Base-by-base conservation (phyloP, 805 yeast species). In the Suhomyces tanzawaensis region DNA sequence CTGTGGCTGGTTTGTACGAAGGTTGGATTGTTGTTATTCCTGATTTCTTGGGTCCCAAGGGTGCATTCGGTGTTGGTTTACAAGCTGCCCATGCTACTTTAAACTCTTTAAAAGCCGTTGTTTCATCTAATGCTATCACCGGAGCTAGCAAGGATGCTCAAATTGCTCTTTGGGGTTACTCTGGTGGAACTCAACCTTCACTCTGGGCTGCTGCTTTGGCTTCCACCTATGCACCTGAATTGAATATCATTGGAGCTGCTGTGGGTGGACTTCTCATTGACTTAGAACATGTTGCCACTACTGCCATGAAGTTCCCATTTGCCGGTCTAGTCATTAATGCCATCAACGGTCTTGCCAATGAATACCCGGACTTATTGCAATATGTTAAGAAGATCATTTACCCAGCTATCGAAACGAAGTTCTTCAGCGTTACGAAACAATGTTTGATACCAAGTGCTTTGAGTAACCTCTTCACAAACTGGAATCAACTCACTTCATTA, bases 251-350 rank as follows among this genome's bases (percentile, higher is more conserved):
- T 46, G 71, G 69, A 7, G 65, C 52, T 6, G 64, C 64, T 3
- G 18, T 60, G 6, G 71, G 71, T 7, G 71, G 71, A 4, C 52
- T 62, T 48, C 62, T 58, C 12, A 53, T 64, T 13, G 60, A 64
- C 33, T 42, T 62, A 19, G 58, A 62, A 6, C 52, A 49, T 19
- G 51, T 62, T 2, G 51, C 55, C 2, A 45, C 33, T 11, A 44
- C 47, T 9, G 45, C 52, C 12, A 62, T 58, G 24, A 62, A 64
- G 1, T 45, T 49, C 3, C 24, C 24, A 7, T 53, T 50, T 23
- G 53, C 64, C 3, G 70, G 67, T 1, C 48, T 64, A 14, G 52
- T 51, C 13, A 54, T 61, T 5, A 36, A 39, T 19, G 64, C 60
- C 3, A 39, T 66, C 12, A 45, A 47, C 17, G 70, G 71, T 3